phyloP scores from a whole-genome alignment of 306 rosid species.

The Cucurbita maxima region DNA sequence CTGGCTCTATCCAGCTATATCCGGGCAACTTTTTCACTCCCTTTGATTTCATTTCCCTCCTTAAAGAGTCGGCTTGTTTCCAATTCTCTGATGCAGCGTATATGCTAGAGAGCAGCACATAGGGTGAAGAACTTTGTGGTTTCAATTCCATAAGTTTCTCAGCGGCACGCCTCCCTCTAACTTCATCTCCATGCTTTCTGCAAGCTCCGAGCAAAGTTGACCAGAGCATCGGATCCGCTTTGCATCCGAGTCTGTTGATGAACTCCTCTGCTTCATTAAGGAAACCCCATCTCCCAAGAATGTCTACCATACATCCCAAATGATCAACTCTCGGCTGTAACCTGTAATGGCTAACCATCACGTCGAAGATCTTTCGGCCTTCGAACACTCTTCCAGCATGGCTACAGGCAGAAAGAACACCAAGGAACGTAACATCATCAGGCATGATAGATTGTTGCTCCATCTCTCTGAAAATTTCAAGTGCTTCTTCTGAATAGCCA shows the following conservation, averaged over 20 bases:
- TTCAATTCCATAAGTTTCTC: background rate
- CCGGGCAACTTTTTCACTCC: conserved; percentile 1
- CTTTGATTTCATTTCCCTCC: background rate
- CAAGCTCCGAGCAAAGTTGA: background rate
- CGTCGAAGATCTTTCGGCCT: background rate
- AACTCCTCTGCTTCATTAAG: background rate
- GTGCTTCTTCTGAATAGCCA: conserved; percentile 1
- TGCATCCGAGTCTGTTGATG: background rate
- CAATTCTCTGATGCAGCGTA: background rate
- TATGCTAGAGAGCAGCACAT: background rate
- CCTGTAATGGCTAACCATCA: background rate
- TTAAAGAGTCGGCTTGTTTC: background rate
- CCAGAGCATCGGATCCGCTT: background rate
- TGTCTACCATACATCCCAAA: conserved; percentile 1
- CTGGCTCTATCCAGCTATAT: background rate
- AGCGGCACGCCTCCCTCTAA: conserved; percentile 1
- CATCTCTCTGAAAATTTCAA: background rate
- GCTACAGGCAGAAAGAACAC: conserved; percentile 6
- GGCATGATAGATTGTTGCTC: background rate
- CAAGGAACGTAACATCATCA: background rate
- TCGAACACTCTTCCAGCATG: background rate
- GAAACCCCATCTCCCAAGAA: conserved; percentile 5
- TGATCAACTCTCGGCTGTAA: background rate
- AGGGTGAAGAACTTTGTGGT: background rate
- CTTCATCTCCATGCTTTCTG: conserved; percentile 3